Conservation (phyloP, 805 yeast species). For the Zygotorulaspora sp. region DNA sequence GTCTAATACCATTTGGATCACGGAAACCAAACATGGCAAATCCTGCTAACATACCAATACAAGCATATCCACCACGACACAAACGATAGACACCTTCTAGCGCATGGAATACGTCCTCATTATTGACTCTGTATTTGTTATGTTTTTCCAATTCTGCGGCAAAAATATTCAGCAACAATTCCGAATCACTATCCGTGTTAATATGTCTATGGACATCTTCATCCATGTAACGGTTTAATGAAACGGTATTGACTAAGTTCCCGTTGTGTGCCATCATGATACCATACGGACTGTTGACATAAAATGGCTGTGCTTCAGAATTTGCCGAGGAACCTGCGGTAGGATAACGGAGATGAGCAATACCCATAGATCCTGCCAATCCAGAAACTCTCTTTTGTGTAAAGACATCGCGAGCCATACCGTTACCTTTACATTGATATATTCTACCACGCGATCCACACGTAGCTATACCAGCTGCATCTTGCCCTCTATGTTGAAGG, state of each 20-base stretch:
- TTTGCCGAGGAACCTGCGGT: slow-evolving; percentile 96
- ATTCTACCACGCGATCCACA: slow-evolving; percentile 91
- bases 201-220: slow-evolving; percentile 94
- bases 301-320: slow-evolving; percentile 97
- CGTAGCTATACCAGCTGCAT: slow-evolving; percentile 98
- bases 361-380: slow-evolving; percentile 89
- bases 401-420: slow-evolving; percentile 97
- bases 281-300: slow-evolving; percentile 96
- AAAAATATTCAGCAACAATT: slow-evolving; percentile 80
- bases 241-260: slow-evolving; percentile 81
- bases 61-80: slow-evolving; percentile 96
- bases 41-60: slow-evolving; percentile 92
- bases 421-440: slow-evolving; percentile 97
- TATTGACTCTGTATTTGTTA: slow-evolving; percentile 90
- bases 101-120: slow-evolving; percentile 82
- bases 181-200: slow-evolving; percentile 95
- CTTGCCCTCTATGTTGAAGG: slow-evolving; percentile 96
- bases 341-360: slow-evolving; percentile 92
- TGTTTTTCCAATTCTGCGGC: slow-evolving; percentile 88
- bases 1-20: slow-evolving; percentile 96
- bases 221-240: slow-evolving; percentile 75
- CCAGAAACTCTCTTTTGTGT: slow-evolving; percentile 73
- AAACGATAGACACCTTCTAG: slow-evolving; percentile 72
- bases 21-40: slow-evolving; percentile 93
- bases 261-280: slow-evolving; percentile 90